phyloP scores from a whole-genome alignment of 192 early-diverging fungal genomes.

The Dissophora ornata region DNA sequence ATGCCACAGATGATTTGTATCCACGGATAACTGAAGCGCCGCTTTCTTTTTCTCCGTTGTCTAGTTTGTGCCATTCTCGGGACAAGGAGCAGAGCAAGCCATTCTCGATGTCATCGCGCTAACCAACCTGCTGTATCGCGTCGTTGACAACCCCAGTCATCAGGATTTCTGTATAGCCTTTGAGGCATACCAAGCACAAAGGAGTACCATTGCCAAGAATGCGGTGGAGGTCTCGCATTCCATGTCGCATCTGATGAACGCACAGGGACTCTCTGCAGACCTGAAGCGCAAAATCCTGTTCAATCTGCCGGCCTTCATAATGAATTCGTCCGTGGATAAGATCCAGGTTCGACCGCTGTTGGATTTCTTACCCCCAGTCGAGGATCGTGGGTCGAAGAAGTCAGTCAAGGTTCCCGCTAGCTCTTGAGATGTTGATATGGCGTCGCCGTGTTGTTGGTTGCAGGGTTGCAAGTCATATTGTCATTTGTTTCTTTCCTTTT shows the following conservation, averaged over 20 bases:
- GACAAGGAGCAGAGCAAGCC: conserved; percentile 45
- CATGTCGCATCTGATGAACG: conserved; percentile 42
- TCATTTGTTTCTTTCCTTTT: background rate
- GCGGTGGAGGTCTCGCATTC: conserved; percentile 14
- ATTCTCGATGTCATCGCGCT: conserved; percentile 40
- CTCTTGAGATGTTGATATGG: background rate
- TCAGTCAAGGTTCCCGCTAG: background rate
- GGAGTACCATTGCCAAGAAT: conserved; percentile 17
- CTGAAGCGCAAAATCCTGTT: conserved; percentile 38
- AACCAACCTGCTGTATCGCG: conserved; percentile 27
- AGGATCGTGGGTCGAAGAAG: conserved; percentile 21
- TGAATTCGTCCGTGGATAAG: conserved; percentile 8
- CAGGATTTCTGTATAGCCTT: conserved; percentile 19
- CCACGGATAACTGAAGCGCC: too few species aligned
- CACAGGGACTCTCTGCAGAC: conserved; percentile 30
- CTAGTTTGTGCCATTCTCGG: conserved; percentile 41
- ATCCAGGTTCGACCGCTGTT: conserved; percentile 35
- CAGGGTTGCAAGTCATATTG: too few species aligned
- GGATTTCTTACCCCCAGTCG: conserved; percentile 27
- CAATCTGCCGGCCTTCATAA: conserved; percentile 29
- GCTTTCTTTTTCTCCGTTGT: background rate
- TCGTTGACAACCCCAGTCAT: conserved; percentile 11
- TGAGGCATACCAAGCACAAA: conserved; percentile 10
- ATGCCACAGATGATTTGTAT: too few species aligned
- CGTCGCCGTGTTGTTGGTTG: too few species aligned